These are phyloP conservation scores for Didymella lethalis DNA, from an alignment of 2,329 filamentous ascomycete species.

Conservation along the genomic window DNA sequence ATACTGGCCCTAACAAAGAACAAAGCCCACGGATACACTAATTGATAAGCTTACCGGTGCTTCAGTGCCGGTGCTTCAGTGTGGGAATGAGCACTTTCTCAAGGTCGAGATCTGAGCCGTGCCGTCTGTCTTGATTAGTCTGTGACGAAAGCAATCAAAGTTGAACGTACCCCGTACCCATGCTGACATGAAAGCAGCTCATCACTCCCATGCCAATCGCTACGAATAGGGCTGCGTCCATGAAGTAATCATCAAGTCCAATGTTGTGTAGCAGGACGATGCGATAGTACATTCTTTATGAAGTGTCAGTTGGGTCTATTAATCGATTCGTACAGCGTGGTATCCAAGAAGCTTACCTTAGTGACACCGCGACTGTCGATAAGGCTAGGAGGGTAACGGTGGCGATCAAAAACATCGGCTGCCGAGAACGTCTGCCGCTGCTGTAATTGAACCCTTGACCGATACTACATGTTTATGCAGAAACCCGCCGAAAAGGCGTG, in stretches of 20 bases:
- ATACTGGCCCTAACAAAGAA: slow-evolving; percentile 36
- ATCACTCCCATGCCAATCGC: no score
- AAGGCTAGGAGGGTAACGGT: slow-evolving; percentile 24
- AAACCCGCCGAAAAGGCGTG: background rate
- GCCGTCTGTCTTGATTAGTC: slow-evolving; percentile 18
- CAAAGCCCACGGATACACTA: slow-evolving; percentile 34
- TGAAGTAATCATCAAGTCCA: no score
- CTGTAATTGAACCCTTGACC: background rate
- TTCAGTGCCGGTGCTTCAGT: no score
- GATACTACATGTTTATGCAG: background rate
- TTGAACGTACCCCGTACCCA: no score
- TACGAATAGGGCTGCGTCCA: no score
- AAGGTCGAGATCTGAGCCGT: slow-evolving; percentile 21
- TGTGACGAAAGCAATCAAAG: no score
- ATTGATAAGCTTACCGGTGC: slow-evolving; percentile 38
- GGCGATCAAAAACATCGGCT: slow-evolving; percentile 30
- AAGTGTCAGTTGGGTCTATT: background rate
- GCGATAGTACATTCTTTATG: slow-evolving; percentile 26
- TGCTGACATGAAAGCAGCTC: no score
- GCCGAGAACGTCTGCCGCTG: slow-evolving; percentile 9
- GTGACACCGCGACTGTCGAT: slow-evolving; percentile 6
- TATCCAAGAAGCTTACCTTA: background rate
- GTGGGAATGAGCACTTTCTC: slow-evolving; percentile 26
- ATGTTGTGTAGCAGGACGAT: slow-evolving; percentile 8
- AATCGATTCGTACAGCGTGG: background rate